Evolutionary conservation across 306 rosid genomes (phyloP), one percentile per base, ranked within the genome.

Genomic region (Prunus mume): DNA sequence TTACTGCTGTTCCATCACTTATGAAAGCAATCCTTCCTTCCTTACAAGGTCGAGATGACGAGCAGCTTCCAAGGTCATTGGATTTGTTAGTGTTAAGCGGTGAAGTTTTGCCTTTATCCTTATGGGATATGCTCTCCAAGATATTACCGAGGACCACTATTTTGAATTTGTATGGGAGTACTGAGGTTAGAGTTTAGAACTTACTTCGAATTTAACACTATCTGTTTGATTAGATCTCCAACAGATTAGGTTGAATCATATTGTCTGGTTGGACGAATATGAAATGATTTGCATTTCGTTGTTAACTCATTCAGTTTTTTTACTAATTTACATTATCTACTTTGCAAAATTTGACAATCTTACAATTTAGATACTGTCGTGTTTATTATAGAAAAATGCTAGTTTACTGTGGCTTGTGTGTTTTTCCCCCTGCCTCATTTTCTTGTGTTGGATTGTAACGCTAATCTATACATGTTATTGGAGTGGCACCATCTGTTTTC

Each of bases 91-190:
- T 94, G 68, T 90, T 94, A 19, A 94, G 98, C 51, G 98, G 97
- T 27, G 98, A 94, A 89, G 76, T 69, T 79, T 80, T 94, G 61
- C 85, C 96, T 50, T 72, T 91, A 60, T 50, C 83, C 63, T 80
- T 94, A 70, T 94, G 96, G 96, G 74, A 85, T 77, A 79, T 58
- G 58, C 87, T 94, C 45, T 79, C 86, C 75, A 77, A 87, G 83
- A 52, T 80, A 68, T 87, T 91, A 71, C 97, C 97, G 22, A 85
- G 86, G 76, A 91, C 97, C 74, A 62, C 88, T 65, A 85, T 94
- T 85, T 86, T 94, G 86, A 94, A 94, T 80, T 75, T 94, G 78
- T 94, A 91, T 58, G 98, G 98, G 74, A 90, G 96, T 83, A 90
- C 98, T 1, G 97, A 94, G 98, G 97, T 91, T 43, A 76, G 91